Percentiles rank a stretch among this genome's conserved stretches.
Evolutionary conservation across 129 eudicot species (phyloP).

Genomic region (Saposhnikovia divaricata): DNA sequence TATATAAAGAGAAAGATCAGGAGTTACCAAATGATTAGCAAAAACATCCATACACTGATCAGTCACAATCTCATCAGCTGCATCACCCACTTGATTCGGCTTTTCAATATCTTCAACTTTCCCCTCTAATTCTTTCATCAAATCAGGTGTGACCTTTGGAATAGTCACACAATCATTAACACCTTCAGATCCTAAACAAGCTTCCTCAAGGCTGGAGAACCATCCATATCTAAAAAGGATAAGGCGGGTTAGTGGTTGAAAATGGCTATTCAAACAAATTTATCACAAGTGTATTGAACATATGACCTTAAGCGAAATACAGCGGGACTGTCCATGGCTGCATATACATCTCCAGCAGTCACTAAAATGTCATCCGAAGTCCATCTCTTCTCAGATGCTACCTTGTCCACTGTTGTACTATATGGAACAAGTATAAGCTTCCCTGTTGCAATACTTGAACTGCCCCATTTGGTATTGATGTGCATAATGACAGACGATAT

Average conservation of each 20-base stretch:
- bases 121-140: constrained; percentile 10
- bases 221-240: constrained; percentile 70
- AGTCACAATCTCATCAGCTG: constrained; percentile 23
- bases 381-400: constrained; percentile 43
- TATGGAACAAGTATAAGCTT: constrained; percentile 67
- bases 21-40: constrained; percentile 35
- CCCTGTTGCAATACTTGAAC: constrained; percentile 44
- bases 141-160: constrained; percentile 14
- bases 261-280: neutral
- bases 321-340: constrained; percentile 45
- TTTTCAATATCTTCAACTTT: constrained; percentile 21
- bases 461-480: constrained; percentile 69
- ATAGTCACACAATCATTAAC: constrained; percentile 7
- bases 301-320: constrained; percentile 77
- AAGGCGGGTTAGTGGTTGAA: constrained; percentile 2
- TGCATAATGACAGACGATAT: constrained; percentile 77
- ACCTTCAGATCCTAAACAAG: constrained; percentile 24
- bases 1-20: neutral
- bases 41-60: constrained; percentile 19
- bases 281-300: neutral
- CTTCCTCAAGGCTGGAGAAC: constrained; percentile 36
- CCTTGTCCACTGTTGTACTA: constrained; percentile 17
- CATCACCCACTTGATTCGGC: constrained; percentile 16
- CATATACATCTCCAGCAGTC: constrained; percentile 66
- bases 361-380: constrained; percentile 42